Evolutionary conservation across 2,329 filamentous ascomycete genomes (phyloP).

Genomic region (Apiospora kogelbergensis): DNA sequence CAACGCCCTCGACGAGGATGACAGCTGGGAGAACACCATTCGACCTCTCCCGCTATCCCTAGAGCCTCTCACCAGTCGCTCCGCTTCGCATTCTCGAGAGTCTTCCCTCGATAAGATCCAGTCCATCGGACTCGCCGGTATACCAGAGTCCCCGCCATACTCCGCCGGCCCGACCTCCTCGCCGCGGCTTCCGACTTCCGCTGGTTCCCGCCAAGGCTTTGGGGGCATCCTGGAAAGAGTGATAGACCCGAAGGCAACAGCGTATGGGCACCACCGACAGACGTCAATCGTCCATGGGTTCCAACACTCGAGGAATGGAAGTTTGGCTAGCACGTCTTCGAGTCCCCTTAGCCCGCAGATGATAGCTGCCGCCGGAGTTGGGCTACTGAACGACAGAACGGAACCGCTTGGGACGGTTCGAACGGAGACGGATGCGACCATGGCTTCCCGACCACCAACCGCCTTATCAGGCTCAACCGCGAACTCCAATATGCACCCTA

Average conservation of each 20-base stretch:
- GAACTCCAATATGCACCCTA: constrained; percentile 28
- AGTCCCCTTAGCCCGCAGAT: constrained; percentile 88
- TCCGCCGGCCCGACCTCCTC: constrained; percentile 29
- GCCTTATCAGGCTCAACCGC: constrained; percentile 46
- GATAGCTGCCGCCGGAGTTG: constrained; percentile 67
- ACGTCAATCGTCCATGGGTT: constrained; percentile 97
- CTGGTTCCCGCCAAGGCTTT: constrained; percentile 39
- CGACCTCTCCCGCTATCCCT: constrained; percentile 40
- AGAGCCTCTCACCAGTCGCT: constrained; percentile 39
- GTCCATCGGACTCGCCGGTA: constrained; percentile 28
- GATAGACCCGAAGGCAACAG: constrained; percentile 54
- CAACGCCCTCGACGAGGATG: constrained; percentile 48
- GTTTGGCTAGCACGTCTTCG: constrained; percentile 74
- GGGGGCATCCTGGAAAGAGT: constrained; percentile 49
- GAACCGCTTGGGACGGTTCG: constrained; percentile 50
- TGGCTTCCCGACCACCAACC: constrained; percentile 44
- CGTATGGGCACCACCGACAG: constrained; percentile 88
- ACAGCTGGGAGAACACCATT: constrained; percentile 51
- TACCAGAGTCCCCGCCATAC: constrained; percentile 31
- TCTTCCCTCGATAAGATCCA: constrained; percentile 58
- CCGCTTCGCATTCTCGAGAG: constrained; percentile 54
- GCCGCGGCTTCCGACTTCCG: constrained; percentile 40
- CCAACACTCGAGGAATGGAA: constrained; percentile 89
- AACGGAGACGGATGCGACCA: constrained; percentile 43
- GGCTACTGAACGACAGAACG: constrained; percentile 50